Base-by-base conservation (phyloP, 2,329 filamentous ascomycete genomes). In the Tolypocladium tropicale region DNA sequence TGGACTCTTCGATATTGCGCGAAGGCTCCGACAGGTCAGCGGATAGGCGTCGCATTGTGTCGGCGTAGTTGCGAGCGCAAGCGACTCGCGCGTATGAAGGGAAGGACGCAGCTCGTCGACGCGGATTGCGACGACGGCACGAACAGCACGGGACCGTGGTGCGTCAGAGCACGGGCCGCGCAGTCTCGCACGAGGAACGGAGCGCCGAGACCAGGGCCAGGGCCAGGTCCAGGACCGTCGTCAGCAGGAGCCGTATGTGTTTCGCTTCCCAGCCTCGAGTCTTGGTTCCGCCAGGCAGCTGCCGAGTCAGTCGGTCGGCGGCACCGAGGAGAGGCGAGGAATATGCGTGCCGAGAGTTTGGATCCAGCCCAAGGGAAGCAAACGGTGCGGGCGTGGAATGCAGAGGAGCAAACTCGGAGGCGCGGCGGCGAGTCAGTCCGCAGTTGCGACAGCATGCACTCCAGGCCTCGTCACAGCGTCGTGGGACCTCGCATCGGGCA, bases 41-140 rank as follows among this genome's bases (percentile, higher is more conserved):
- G 30, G 75, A 75, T 55, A 66, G 67, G 60, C 72, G 74, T 65
- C 70, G 73, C 76, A 78, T 77, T 55, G 60, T 72, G 58, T 63
- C 58, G 52, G 60, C 33, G 50, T 50, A 36, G 14, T 39, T 23
- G 34, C 50, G 32, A 25, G n/a, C 10, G 49, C 39, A 12, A 6
- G 16, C n/a, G n/a, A 34, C 21, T 43, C 16, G 39, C 21, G 7
- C 18, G 28, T 25, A 16, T 14, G 33, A 33, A 14, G 14, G 34
- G 12, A 10, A 7, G 16, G 33, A 36, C 3, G 33, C 51, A 9
- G 33, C 23, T 39, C 43, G 43, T 11, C 25, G 23, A 18, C 23
- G 43, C 9, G 3, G 14, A 16, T 21, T 32, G 46, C 46, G 16
- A 32, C 46, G 21, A 18, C 46, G 28, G 32, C 46, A 21, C 6